Evolutionary conservation across 257 asterid species (phyloP).

Genomic region (Ehretia macrophylla): DNA sequence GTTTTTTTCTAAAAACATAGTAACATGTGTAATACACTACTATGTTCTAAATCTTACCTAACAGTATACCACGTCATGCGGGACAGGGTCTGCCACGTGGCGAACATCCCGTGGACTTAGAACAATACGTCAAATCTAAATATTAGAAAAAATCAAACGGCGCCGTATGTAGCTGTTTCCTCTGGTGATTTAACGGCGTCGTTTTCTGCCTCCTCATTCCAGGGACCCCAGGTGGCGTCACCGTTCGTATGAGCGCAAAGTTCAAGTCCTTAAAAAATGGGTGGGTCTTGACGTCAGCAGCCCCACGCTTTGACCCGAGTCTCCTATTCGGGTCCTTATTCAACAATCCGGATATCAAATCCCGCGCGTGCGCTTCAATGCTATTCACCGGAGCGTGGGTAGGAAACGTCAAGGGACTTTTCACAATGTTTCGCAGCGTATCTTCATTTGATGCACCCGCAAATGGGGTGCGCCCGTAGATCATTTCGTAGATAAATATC

Average conservation of each 20-base stretch:
- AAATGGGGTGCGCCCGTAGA: conserved; percentile 82
- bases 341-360: conserved; percentile 51
- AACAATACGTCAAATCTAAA: background rate
- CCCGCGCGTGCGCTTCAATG: conserved; percentile 58
- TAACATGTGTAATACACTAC: conserved; percentile 1
- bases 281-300: conserved; percentile 84
- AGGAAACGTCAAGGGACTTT: conserved; percentile 48
- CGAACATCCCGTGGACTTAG: background rate
- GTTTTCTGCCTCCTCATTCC: conserved; percentile 31
- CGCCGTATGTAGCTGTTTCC: conserved; percentile 22
- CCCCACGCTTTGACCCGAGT: conserved; percentile 83
- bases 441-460: conserved; percentile 56
- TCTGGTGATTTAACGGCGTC: conserved; percentile 15
- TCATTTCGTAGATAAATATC: conserved; percentile 76
- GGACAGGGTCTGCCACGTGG: conserved; percentile 8
- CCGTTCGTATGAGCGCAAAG: conserved; percentile 67
- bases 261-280: conserved; percentile 73
- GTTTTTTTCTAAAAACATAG: background rate
- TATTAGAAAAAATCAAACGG: conserved; percentile 51
- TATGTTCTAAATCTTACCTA: conserved; percentile 14
- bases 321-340: conserved; percentile 60
- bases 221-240: conserved; percentile 47
- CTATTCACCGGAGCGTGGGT: conserved; percentile 28
- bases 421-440: conserved; percentile 58
- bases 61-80: conserved; percentile 4